phyloP scores from a whole-genome alignment of 108 stramenopile species.

The Nitzschia inconspicua region DNA sequence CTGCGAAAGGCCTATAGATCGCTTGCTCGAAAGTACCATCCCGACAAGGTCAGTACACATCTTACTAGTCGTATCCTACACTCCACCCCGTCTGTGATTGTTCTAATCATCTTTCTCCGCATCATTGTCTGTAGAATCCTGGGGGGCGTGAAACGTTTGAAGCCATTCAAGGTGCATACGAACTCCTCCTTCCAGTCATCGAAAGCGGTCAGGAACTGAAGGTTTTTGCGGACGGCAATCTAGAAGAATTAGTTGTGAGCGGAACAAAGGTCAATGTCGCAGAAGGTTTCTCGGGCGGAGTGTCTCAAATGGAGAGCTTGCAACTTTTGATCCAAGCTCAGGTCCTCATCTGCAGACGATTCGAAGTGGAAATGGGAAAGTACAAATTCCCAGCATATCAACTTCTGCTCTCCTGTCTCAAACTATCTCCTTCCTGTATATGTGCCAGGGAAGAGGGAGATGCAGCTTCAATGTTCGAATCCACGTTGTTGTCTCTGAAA shows the following conservation, averaged over 20 bases:
- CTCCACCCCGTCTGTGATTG: background rate
- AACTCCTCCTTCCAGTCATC: slow-evolving; percentile 56
- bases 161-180: slow-evolving; percentile 69
- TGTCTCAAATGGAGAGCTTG: slow-evolving; percentile 42
- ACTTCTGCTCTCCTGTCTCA: slow-evolving; percentile 45
- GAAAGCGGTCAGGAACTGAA: slow-evolving; percentile 50
- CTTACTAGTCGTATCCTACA: background rate
- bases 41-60: slow-evolving; percentile 42
- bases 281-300: slow-evolving; percentile 46
- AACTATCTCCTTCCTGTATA: slow-evolving; percentile 26
- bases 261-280: slow-evolving; percentile 7
- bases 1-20: slow-evolving; percentile 56
- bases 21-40: slow-evolving; percentile 73
- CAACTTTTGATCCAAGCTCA: slow-evolving; percentile 61
- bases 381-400: slow-evolving; percentile 80
- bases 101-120: background rate
- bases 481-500: slow-evolving; percentile 22
- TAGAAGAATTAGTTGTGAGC: background rate
- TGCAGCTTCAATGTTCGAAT: background rate
- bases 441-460: slow-evolving; percentile 8
- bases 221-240: background rate
- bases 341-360: slow-evolving; percentile 66
- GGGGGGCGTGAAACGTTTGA: slow-evolving; percentile 77
- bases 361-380: slow-evolving; percentile 44
- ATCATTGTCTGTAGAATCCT: slow-evolving; percentile 37